A percentile compares a stretch with the other conserved stretches of the same genome.
phyloP scores from a whole-genome alignment of 805 yeast species.

The Candida sakaeoensis region DNA sequence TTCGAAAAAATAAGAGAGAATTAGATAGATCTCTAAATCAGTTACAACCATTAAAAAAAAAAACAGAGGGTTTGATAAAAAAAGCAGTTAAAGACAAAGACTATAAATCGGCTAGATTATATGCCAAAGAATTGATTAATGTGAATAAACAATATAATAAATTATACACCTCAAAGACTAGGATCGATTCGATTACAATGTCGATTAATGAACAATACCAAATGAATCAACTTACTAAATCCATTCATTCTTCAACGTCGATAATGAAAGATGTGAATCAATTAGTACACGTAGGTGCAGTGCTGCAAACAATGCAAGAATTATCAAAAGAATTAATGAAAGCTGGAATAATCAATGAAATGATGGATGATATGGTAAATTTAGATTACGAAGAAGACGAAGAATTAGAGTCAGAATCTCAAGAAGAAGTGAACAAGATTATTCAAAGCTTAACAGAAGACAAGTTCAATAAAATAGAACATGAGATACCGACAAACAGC shows the following conservation, averaged over 20 bases:
- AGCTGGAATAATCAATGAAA: constrained; percentile 85
- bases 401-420: constrained; percentile 63
- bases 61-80: constrained; percentile 74
- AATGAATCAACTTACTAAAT: constrained; percentile 74
- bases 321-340: constrained; percentile 82
- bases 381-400: constrained; percentile 61
- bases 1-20: constrained; percentile 82
- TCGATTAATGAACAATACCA: constrained; percentile 91
- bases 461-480: constrained; percentile 32
- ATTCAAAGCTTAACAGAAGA: constrained; percentile 38
- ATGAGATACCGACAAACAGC: constrained; percentile 29
- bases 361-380: constrained; percentile 90
- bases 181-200: constrained; percentile 80
- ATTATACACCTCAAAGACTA: constrained; percentile 77
- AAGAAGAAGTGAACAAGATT: constrained; percentile 62
- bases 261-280: constrained; percentile 87
- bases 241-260: constrained; percentile 71
- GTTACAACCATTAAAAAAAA: constrained; percentile 57
- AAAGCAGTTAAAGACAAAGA: constrained; percentile 76
- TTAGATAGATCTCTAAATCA: constrained; percentile 73
- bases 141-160: constrained; percentile 71
- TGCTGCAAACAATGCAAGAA: constrained; percentile 79
- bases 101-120: constrained; percentile 65
- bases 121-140: constrained; percentile 77
- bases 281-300: constrained; percentile 72